phyloP scores from a whole-genome alignment of 208 protist genomes.

The Zelonia costaricensis region DNA sequence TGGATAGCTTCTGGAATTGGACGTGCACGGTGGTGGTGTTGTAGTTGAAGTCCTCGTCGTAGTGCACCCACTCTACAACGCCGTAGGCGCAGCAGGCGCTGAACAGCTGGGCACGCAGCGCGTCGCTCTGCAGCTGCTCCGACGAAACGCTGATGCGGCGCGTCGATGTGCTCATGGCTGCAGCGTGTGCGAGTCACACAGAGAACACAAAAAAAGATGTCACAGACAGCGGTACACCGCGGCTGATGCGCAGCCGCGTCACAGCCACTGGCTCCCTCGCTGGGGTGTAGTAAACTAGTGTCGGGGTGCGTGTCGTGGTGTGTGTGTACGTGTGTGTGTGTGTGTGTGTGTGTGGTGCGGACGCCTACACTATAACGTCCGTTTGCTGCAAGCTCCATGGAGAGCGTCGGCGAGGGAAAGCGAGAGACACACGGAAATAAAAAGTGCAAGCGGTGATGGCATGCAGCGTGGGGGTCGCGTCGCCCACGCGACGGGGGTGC shows the following conservation, averaged over 20 bases:
- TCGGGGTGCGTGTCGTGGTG: neutral
- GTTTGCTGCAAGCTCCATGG: too few species aligned
- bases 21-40: constrained; percentile 48
- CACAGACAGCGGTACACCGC: neutral
- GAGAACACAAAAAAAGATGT: too few species aligned
- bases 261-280: neutral
- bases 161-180: constrained; percentile 18
- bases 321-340: neutral
- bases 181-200: too few species aligned
- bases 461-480: too few species aligned
- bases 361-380: too few species aligned
- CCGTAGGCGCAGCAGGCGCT: constrained; percentile 67
- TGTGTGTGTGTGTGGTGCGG: neutral
- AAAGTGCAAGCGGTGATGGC: too few species aligned
- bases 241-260: neutral
- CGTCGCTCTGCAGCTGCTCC: constrained; percentile 47
- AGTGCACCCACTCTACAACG: constrained; percentile 52
- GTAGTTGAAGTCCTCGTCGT: constrained; percentile 55
- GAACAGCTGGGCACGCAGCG: constrained; percentile 54
- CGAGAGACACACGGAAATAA: too few species aligned
- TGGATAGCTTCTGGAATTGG: constrained; percentile 78
- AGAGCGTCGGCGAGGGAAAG: neutral
- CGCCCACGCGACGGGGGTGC: too few species aligned
- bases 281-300: neutral
- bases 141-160: constrained; percentile 57